Evolutionary conservation across 495 filamentous ascomycete species (phyloP).

Genomic region (Cudoniella acicularis): DNA sequence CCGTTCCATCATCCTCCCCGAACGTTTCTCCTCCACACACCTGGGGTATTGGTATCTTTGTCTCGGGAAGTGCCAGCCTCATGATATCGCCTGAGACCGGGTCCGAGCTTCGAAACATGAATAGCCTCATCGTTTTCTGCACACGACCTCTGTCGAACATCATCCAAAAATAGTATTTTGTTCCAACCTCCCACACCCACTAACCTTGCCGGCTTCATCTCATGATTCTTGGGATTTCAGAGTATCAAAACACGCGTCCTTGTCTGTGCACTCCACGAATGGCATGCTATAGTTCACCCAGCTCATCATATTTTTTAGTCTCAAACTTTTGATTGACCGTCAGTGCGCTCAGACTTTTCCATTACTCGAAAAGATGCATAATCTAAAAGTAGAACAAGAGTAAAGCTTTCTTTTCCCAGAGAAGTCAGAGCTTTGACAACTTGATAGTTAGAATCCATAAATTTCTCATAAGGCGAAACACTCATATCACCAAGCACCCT

Average conservation of each 20-base stretch:
- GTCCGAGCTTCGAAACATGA: conserved; percentile 23
- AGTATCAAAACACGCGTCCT: background rate
- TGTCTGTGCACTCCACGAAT: background rate
- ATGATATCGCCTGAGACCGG: conserved; percentile 6
- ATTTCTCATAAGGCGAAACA: background rate
- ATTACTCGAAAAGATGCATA: background rate
- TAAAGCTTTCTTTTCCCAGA: background rate
- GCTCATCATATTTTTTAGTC: no score
- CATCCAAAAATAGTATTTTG: background rate
- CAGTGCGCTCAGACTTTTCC: background rate
- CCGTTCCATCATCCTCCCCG: background rate
- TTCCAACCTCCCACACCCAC: background rate
- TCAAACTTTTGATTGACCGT: no score
- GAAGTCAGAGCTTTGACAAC: background rate
- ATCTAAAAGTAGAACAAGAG: background rate
- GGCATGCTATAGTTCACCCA: background rate
- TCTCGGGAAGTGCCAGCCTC: background rate
- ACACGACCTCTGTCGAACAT: background rate
- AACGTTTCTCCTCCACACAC: background rate
- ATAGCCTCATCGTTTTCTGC: conserved; percentile 12
- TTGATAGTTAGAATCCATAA: background rate
- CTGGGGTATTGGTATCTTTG: background rate
- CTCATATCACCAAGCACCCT: background rate
- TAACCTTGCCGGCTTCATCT: background rate
- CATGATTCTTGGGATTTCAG: background rate